Percentiles rank a stretch among this genome's conserved stretches.
Evolutionary conservation across 495 filamentous ascomycete species (phyloP).

Genomic region (Daldinia concentrica): DNA sequence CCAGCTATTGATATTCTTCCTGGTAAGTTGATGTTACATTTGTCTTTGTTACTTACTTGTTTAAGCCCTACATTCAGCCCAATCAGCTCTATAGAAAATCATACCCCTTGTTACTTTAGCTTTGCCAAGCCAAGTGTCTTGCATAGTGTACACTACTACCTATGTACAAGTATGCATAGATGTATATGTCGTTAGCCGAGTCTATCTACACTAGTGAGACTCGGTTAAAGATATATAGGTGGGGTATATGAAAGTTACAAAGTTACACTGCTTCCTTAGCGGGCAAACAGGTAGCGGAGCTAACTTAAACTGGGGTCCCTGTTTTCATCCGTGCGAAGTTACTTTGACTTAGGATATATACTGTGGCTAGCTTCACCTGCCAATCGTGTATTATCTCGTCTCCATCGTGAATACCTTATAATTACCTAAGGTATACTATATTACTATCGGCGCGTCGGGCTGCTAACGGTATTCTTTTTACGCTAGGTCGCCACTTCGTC

Average conservation of each 20-base stretch:
- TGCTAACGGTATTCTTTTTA: constrained; percentile 13
- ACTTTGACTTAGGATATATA: neutral
- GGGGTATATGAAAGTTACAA: neutral
- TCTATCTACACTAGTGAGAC: too few relatives aligned
- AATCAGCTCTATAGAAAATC: neutral
- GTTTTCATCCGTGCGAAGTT: neutral
- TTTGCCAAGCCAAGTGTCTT: constrained; percentile 1
- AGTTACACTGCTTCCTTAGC: neutral
- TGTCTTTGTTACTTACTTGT: neutral
- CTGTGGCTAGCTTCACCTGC: neutral
- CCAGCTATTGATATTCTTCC: constrained; percentile 15
- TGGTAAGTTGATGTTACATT: constrained; percentile 25
- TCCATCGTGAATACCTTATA: constrained; percentile 2
- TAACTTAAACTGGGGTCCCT: too few relatives aligned
- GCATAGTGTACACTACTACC: neutral
- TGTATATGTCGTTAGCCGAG: neutral
- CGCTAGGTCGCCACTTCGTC: constrained; percentile 23
- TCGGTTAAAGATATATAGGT: neutral
- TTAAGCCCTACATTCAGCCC: neutral
- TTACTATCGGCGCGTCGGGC: constrained; percentile 1
- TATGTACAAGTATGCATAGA: too few relatives aligned
- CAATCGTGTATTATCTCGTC: neutral
- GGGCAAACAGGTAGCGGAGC: neutral
- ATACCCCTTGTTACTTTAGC: neutral
- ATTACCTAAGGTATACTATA: too few relatives aligned